Evolutionary conservation across 2,329 filamentous ascomycete species (phyloP).

Genomic region (Cladorrhinum sp.): DNA sequence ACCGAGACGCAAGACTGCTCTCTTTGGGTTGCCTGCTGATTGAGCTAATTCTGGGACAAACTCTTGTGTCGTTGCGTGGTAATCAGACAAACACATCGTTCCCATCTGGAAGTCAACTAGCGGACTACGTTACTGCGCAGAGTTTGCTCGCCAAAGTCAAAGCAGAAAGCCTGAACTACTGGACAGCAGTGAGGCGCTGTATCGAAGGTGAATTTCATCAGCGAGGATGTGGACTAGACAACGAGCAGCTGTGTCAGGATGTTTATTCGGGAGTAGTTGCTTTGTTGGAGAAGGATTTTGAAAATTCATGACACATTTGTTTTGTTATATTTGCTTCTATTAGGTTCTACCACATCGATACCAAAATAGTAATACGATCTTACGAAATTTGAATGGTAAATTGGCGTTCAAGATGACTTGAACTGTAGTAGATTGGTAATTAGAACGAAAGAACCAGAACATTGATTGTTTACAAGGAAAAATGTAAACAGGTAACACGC

Average conservation of each 20-base stretch:
- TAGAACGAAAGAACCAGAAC: too few species aligned
- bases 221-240: not conserved
- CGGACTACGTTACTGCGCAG: not conserved
- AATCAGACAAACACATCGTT: not conserved
- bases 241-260: constrained; percentile 4
- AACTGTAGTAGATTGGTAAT: too few species aligned
- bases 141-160: not conserved
- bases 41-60: not conserved
- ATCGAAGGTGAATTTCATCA: constrained; percentile 4
- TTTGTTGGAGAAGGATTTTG: constrained; percentile 6
- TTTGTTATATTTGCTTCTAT: too few species aligned
- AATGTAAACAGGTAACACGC: too few species aligned
- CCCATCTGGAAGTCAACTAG: not conserved
- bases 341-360: too few species aligned
- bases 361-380: too few species aligned
- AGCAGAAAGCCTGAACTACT: constrained; percentile 7
- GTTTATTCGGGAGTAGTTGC: constrained; percentile 9
- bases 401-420: too few species aligned
- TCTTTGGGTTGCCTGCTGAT: not conserved
- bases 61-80: not conserved
- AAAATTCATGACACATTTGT: constrained; percentile 2
- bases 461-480: too few species aligned
- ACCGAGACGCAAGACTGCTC: not conserved
- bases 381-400: too few species aligned
- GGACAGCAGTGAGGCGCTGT: constrained; percentile 2